Evolutionary conservation across 495 filamentous ascomycete species (phyloP).

Genomic region (Annulohypoxylon stygium): DNA sequence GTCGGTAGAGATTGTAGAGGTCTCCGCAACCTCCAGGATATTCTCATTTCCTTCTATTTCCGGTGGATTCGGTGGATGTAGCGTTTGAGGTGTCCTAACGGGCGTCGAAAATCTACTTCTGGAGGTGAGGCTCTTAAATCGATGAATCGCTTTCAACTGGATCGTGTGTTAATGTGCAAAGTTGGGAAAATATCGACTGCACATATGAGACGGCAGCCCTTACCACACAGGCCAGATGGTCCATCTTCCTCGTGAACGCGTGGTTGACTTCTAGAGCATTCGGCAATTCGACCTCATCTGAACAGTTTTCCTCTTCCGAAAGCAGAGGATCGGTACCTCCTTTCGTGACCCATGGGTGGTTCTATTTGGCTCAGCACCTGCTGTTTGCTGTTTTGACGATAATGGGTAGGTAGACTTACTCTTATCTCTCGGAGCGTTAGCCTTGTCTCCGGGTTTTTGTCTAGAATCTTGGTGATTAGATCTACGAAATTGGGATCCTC

Average conservation of each 20-base stretch:
- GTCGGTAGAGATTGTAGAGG: conserved; percentile 49
- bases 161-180: conserved; percentile 30
- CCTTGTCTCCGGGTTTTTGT: conserved; percentile 81
- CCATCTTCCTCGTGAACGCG: conserved; percentile 91
- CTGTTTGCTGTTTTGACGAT: conserved; percentile 2
- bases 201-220: conserved; percentile 48
- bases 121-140: conserved; percentile 76
- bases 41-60: conserved; percentile 14
- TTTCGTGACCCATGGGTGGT: conserved; percentile 95
- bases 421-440: conserved; percentile 85
- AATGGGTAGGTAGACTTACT: conserved; percentile 62
- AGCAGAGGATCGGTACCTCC: conserved; percentile 83
- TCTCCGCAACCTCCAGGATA: conserved; percentile 7
- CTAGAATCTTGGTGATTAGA: conserved; percentile 74
- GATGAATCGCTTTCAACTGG: conserved; percentile 91
- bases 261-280: conserved; percentile 90
- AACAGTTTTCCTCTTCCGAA: conserved; percentile 86
- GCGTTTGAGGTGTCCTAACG: conserved; percentile 16
- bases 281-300: conserved; percentile 79
- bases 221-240: conserved; percentile 86
- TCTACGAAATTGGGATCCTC: conserved; percentile 74
- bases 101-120: conserved; percentile 52
- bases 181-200: neutral
- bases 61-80: conserved; percentile 19
- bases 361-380: conserved; percentile 61